Conservation (phyloP, 1,284 basidiomycete genomes). For the Ganoderma sinense region DNA sequence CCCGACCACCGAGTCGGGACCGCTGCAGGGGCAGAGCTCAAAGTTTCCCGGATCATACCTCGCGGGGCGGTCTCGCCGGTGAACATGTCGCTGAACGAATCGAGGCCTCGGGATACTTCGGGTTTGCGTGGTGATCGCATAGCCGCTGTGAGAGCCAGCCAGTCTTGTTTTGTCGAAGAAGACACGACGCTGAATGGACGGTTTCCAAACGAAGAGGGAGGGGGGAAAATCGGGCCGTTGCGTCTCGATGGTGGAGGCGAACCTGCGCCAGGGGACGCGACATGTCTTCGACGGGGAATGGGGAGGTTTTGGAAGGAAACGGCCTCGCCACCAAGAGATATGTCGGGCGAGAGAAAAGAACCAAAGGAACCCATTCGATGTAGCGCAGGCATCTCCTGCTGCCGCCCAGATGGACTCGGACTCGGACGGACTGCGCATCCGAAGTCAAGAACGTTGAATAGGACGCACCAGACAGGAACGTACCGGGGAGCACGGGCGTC, state of each 20-base stretch:
- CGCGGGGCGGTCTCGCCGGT: constrained; percentile 17
- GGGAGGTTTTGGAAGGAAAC: constrained; percentile 21
- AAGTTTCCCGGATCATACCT: constrained; percentile 19
- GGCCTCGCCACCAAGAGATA: background rate
- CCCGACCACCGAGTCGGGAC: constrained; percentile 14
- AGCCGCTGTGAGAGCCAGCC: constrained; percentile 41
- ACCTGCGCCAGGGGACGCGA: constrained; percentile 16
- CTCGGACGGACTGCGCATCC: constrained; percentile 2
- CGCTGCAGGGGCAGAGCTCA: constrained; percentile 22
- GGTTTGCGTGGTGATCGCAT: constrained; percentile 37
- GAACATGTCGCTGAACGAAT: constrained; percentile 22
- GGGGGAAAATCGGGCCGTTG: background rate
- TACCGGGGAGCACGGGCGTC: constrained; percentile 12
- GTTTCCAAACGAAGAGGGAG: constrained; percentile 7
- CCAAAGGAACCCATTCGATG: constrained; percentile 7
- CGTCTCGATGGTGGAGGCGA: constrained; percentile 1
- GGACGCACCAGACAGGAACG: background rate
- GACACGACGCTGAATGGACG: constrained; percentile 38
- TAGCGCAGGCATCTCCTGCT: background rate
- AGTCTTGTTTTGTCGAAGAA: constrained; percentile 41
- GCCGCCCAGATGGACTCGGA: constrained; percentile 5
- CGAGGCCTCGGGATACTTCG: constrained; percentile 20
- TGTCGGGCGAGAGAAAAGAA: background rate
- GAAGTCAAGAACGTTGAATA: background rate
- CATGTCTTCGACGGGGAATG: constrained; percentile 9